Conservation (phyloP, 176 grass and related monocot species). For the Elymus sibiricus region DNA sequence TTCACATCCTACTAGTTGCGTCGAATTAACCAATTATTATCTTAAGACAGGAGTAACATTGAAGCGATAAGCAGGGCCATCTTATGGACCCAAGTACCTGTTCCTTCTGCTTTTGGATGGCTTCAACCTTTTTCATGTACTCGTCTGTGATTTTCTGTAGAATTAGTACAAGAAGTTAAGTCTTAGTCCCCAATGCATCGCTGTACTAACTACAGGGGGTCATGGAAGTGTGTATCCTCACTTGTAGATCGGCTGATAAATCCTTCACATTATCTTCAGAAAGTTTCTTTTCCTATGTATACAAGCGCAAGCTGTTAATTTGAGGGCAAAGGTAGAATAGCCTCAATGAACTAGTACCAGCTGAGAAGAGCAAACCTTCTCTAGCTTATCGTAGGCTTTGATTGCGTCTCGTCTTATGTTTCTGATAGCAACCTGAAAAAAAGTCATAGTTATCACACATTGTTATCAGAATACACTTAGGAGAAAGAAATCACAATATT, state of each 20-base stretch:
- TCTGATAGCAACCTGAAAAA: slow-evolving; percentile 82
- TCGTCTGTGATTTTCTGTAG: slow-evolving; percentile 88
- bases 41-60: background rate
- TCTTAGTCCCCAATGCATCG: slow-evolving; percentile 2
- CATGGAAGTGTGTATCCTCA: slow-evolving; percentile 15
- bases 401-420: slow-evolving; percentile 93
- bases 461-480: background rate
- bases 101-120: slow-evolving; percentile 68
- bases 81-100: slow-evolving; percentile 38
- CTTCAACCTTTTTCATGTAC: slow-evolving; percentile 85
- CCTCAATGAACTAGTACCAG: background rate
- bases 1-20: background rate
- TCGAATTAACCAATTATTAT: background rate
- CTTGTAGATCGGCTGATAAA: slow-evolving; percentile 74
- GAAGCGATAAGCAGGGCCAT: background rate
- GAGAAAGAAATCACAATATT: background rate
- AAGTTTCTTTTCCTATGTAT: slow-evolving; percentile 89
- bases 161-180: slow-evolving; percentile 35
- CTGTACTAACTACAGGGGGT: background rate
- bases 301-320: slow-evolving; percentile 7
- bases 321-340: background rate
- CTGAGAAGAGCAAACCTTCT: slow-evolving; percentile 71
- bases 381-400: slow-evolving; percentile 94
- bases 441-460: background rate
- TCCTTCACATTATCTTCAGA: slow-evolving; percentile 84